Evolutionary conservation across 2,329 filamentous ascomycete genomes (phyloP).

Genomic region (Paradendryphiella salina): DNA sequence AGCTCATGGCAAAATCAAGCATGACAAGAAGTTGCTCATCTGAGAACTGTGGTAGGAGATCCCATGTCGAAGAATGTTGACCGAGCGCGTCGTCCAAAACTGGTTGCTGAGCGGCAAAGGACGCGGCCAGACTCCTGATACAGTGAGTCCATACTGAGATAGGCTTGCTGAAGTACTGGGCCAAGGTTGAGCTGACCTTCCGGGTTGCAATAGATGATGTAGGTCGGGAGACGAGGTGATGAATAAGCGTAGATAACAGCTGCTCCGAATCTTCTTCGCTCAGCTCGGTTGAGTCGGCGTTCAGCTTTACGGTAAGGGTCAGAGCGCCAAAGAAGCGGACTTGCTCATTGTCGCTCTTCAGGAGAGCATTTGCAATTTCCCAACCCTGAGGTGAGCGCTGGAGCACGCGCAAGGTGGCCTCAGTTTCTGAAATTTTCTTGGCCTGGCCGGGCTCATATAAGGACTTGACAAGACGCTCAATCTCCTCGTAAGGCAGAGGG

Average conservation of each 20-base stretch:
- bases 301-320: constrained; percentile 92
- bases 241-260: constrained; percentile 44
- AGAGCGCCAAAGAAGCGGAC: constrained; percentile 91
- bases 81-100: constrained; percentile 56
- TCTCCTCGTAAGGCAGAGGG: constrained; percentile 40
- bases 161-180: constrained; percentile 74
- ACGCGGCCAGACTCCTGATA: constrained; percentile 65
- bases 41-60: constrained; percentile 54
- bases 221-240: constrained; percentile 38
- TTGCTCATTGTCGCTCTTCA: constrained; percentile 70
- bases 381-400: constrained; percentile 83
- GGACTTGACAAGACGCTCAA: constrained; percentile 54
- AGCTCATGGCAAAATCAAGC: constrained; percentile 65
- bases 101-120: constrained; percentile 55
- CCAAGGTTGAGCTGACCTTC: constrained; percentile 77
- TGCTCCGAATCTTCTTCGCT: constrained; percentile 43
- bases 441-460: constrained; percentile 55
- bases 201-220: constrained; percentile 65
- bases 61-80: constrained; percentile 49
- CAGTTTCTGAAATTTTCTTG: constrained; percentile 57
- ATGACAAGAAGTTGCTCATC: constrained; percentile 59
- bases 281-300: constrained; percentile 69
- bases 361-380: constrained; percentile 77
- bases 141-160: constrained; percentile 68
- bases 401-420: constrained; percentile 75